Conservation (phyloP, 768 basidiomycete species). For the Pulveroboletus sp. region DNA sequence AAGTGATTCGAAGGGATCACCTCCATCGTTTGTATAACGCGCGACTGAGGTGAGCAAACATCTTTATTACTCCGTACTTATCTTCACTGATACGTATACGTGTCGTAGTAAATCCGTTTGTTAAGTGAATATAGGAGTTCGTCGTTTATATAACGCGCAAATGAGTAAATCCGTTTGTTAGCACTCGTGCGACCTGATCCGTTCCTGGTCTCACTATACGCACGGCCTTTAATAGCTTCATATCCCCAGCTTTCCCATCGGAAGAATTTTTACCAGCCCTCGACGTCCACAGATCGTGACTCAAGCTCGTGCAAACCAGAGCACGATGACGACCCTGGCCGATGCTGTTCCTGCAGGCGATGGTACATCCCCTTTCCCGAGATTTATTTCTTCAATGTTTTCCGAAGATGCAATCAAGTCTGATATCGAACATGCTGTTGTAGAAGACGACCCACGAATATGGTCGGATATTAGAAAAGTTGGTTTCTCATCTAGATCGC, state of each 20-base stretch:
- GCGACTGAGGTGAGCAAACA: too few species aligned
- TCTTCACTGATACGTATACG: too few species aligned
- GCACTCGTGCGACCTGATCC: too few species aligned
- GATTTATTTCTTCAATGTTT: not conserved
- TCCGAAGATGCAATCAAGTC: constrained; percentile 3
- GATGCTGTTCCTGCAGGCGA: not conserved
- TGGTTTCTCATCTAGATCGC: not conserved
- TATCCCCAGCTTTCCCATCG: not conserved
- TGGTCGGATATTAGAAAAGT: constrained; percentile 62
- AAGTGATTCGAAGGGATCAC: too few species aligned
- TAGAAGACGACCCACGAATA: constrained; percentile 56
- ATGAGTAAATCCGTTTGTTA: too few species aligned
- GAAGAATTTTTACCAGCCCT: not conserved
- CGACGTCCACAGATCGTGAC: constrained; percentile 7
- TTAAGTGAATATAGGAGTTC: too few species aligned
- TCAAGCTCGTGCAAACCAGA: not conserved
- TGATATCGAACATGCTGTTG: constrained; percentile 39
- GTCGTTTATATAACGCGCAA: too few species aligned
- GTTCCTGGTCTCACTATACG: too few species aligned
- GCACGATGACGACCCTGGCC: not conserved
- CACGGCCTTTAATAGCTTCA: constrained; percentile 3
- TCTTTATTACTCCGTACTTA: too few species aligned
- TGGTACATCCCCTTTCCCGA: too few species aligned
- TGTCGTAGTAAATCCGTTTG: too few species aligned
- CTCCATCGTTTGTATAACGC: too few species aligned